Evolutionary conservation across 1,284 basidiomycete genomes (phyloP).

Genomic region (Pseudozyma pruni): DNA sequence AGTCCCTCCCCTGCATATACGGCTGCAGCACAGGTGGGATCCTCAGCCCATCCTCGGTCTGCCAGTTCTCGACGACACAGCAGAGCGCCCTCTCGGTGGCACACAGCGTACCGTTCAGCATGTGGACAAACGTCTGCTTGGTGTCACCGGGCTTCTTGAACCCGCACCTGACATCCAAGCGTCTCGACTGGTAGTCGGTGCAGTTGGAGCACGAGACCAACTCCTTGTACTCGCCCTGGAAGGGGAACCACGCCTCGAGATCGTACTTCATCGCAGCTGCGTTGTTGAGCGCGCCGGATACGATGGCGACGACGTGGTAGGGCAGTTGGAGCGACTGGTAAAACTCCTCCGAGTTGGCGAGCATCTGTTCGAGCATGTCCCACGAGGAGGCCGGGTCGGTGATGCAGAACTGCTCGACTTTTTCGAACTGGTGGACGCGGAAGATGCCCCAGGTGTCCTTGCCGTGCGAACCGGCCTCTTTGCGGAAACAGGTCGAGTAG

Average conservation of each 20-base stretch:
- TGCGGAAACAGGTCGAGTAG: slow-evolving; percentile 95
- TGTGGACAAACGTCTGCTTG: slow-evolving; percentile 66
- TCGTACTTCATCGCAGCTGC: slow-evolving; percentile 98
- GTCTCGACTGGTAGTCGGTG: slow-evolving; percentile 69
- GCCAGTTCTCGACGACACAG: slow-evolving; percentile 98
- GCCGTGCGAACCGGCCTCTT: slow-evolving; percentile 95
- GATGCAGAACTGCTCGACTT: slow-evolving; percentile 94
- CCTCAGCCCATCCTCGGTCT: slow-evolving; percentile 90
- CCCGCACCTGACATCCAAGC: slow-evolving; percentile 64
- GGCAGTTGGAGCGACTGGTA: slow-evolving; percentile 92
- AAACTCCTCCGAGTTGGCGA: slow-evolving; percentile 88
- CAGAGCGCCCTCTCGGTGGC: slow-evolving; percentile 96
- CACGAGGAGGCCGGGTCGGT: slow-evolving; percentile 87
- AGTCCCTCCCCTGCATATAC: slow-evolving; percentile 95
- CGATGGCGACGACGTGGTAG: slow-evolving; percentile 94
- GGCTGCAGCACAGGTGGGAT: slow-evolving; percentile 89
- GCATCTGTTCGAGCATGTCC: slow-evolving; percentile 91
- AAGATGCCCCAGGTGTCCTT: slow-evolving; percentile 99
- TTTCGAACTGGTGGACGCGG: slow-evolving; percentile 99
- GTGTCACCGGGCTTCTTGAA: slow-evolving; percentile 67
- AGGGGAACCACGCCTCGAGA: slow-evolving; percentile 99
- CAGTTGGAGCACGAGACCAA: slow-evolving; percentile 70
- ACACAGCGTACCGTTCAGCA: slow-evolving; percentile 83
- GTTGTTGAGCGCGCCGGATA: slow-evolving; percentile 93
- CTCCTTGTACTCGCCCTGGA: slow-evolving; percentile 96